Conservation (phyloP, 345 rosid species). For the Moricandia arvensis region DNA sequence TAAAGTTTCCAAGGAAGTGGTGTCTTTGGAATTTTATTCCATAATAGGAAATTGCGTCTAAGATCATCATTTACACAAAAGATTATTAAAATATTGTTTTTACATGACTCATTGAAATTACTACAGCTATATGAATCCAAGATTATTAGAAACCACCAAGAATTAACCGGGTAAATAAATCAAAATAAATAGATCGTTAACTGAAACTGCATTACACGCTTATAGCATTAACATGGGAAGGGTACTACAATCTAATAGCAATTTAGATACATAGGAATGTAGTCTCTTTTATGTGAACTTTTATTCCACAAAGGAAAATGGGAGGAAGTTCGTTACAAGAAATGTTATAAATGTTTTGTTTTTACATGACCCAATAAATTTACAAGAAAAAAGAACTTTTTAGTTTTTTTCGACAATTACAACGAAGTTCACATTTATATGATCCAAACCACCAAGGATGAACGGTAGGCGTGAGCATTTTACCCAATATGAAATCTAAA, state of each 20-base stretch:
- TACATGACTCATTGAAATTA: background rate
- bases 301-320: background rate
- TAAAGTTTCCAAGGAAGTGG: background rate
- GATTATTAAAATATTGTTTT: background rate
- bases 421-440: background rate
- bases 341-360: no score
- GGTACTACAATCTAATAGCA: background rate
- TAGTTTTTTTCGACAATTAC: background rate
- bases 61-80: background rate
- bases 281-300: background rate
- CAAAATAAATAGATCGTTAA: background rate
- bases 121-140: background rate
- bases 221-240: background rate
- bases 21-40: background rate
- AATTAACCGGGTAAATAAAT: background rate
- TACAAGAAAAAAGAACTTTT: no score
- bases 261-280: background rate
- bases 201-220: background rate
- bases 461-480: background rate
- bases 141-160: background rate
- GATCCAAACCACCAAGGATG: background rate
- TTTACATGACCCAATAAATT: background rate
- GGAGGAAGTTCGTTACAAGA: background rate
- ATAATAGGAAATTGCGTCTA: constrained; percentile 25
- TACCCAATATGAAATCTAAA: no score